phyloP scores from a whole-genome alignment of 1,139 yeast species.

The Candida tropicalis region DNA sequence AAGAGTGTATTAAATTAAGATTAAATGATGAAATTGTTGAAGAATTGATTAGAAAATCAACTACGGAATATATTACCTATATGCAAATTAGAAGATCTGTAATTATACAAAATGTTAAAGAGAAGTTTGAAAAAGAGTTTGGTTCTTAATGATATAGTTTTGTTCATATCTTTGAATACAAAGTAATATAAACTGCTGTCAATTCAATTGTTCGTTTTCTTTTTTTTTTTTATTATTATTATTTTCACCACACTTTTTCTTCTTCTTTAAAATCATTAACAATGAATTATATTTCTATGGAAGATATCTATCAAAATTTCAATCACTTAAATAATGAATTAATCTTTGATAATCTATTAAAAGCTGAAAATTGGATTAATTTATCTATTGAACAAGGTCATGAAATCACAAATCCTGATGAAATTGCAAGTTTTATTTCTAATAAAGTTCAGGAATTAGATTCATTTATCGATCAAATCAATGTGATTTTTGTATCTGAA shows the following conservation, averaged over 20 bases:
- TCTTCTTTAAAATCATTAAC: background rate
- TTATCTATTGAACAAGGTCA: background rate
- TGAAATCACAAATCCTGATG: background rate
- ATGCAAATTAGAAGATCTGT: slow-evolving; percentile 3
- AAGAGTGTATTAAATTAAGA: background rate
- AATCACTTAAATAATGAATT: slow-evolving; percentile 4
- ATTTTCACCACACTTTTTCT: too few relatives aligned
- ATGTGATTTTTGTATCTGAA: background rate
- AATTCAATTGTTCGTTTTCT: background rate
- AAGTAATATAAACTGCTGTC: background rate
- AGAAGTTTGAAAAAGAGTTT: background rate
- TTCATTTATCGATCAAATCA: background rate
- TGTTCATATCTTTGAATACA: background rate
- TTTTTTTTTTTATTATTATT: background rate
- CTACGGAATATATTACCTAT: background rate
- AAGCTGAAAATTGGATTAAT: slow-evolving; percentile 3
- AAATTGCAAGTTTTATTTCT: background rate
- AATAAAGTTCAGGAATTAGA: background rate
- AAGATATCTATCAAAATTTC: background rate
- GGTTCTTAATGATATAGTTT: background rate
- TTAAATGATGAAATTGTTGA: background rate
- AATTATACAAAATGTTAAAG: slow-evolving; percentile 1
- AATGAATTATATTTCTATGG: slow-evolving; percentile 2
- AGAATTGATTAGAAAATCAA: background rate
- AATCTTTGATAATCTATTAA: background rate